A percentile compares a stretch with the other conserved stretches of the same genome.
phyloP scores from a whole-genome alignment of 768 basidiomycete genomes.

The Mycena galericulata region DNA sequence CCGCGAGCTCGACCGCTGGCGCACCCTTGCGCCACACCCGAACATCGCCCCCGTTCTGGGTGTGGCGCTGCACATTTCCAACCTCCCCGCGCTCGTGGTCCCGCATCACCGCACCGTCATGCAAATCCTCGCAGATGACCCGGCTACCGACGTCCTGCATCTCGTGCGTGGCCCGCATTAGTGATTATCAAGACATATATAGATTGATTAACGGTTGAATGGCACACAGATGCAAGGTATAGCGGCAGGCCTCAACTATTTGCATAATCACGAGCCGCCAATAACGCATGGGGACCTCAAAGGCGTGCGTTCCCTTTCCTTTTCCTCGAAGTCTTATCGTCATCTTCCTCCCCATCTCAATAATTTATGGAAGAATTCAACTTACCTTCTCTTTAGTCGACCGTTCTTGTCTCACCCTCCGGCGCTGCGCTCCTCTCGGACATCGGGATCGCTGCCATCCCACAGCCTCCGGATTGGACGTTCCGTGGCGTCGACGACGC shows the following conservation, averaged over 20 bases:
- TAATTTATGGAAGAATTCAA: not conserved
- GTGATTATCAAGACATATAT: not conserved
- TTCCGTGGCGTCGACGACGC: slow-evolving; percentile 38
- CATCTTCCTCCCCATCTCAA: too few species aligned
- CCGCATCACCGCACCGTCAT: slow-evolving; percentile 13
- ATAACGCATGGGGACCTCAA: slow-evolving; percentile 59
- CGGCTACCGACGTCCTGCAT: slow-evolving; percentile 5
- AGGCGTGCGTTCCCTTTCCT: slow-evolving; percentile 44
- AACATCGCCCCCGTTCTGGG: slow-evolving; percentile 30
- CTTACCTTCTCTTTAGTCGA: slow-evolving; percentile 39
- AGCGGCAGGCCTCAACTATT: slow-evolving; percentile 51
- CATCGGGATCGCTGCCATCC: slow-evolving; percentile 49
- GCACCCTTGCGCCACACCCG: slow-evolving; percentile 25
- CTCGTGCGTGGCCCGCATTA: not conserved
- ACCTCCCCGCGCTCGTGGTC: slow-evolving; percentile 31
- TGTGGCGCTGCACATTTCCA: slow-evolving; percentile 27
- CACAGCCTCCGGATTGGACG: slow-evolving; percentile 42
- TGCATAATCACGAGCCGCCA: slow-evolving; percentile 53
- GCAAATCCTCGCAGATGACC: not conserved
- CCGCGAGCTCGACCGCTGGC: slow-evolving; percentile 29
- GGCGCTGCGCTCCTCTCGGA: slow-evolving; percentile 45
- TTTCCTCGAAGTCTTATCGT: not conserved
- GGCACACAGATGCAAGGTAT: slow-evolving; percentile 49
- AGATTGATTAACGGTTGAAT: not conserved
- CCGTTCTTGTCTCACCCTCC: slow-evolving; percentile 50